A percentile compares a stretch with the other conserved stretches of the same genome.
phyloP scores from a whole-genome alignment of 116 monocot species.

The Zostera marina region DNA sequence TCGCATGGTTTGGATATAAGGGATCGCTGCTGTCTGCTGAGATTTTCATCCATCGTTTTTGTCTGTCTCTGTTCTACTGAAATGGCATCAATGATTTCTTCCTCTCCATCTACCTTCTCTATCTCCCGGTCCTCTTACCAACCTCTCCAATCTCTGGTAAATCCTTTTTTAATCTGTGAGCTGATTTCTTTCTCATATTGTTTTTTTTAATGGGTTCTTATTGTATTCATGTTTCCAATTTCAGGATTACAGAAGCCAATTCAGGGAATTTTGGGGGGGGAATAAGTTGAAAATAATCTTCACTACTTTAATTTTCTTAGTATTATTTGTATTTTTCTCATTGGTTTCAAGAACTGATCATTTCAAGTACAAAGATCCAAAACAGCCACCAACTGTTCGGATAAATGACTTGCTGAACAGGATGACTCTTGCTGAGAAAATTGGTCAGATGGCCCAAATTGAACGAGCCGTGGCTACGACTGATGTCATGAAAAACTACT shows the following conservation, averaged over 20 bases:
- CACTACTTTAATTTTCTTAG: background rate
- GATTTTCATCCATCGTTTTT: too few relatives aligned
- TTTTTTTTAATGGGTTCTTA: background rate
- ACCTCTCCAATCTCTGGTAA: background rate
- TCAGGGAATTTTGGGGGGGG: background rate
- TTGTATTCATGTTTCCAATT: background rate
- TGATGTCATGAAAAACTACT: constrained; percentile 7
- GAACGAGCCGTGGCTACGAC: constrained; percentile 18
- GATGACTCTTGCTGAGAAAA: constrained; percentile 68
- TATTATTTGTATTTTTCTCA: background rate
- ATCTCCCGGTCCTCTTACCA: background rate
- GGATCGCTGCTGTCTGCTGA: too few relatives aligned
- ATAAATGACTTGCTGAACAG: constrained; percentile 37
- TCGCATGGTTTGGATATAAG: too few relatives aligned
- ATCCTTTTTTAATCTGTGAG: background rate
- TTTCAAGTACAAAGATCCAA: constrained; percentile 43
- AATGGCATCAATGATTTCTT: too few relatives aligned
- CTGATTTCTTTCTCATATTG: background rate
- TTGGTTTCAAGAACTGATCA: constrained; percentile 2
- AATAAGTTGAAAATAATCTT: constrained; percentile 3
- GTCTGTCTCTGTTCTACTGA: too few relatives aligned
- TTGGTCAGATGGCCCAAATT: constrained; percentile 63
- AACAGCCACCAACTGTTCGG: constrained; percentile 30
- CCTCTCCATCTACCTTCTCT: background rate
- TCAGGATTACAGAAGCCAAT: background rate